Percentiles rank a stretch among this genome's conserved stretches.
Evolutionary conservation across 2,329 filamentous ascomycete species (phyloP).

Genomic region (Alternaria panax): DNA sequence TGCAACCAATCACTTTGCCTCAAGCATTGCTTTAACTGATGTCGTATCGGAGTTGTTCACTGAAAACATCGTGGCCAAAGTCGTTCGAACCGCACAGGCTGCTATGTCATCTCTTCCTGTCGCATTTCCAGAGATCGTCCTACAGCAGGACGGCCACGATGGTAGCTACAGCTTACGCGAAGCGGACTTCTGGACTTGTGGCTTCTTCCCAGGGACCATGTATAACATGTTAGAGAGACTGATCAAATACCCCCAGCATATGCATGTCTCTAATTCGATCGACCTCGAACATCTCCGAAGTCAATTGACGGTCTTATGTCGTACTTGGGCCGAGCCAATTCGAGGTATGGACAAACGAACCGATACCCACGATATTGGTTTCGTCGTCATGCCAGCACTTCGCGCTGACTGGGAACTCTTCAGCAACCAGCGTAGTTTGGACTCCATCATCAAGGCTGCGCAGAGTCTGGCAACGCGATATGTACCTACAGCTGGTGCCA

Average conservation of each 20-base stretch:
- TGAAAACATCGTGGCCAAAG: slow-evolving; percentile 30
- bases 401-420: slow-evolving; percentile 52
- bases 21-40: background rate
- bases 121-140: slow-evolving; percentile 28
- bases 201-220: slow-evolving; percentile 58
- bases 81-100: slow-evolving; percentile 23
- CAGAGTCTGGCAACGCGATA: slow-evolving; percentile 51
- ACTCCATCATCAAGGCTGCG: slow-evolving; percentile 47
- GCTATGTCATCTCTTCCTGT: slow-evolving; percentile 19
- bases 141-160: slow-evolving; percentile 17
- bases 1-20: background rate
- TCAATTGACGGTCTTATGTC: slow-evolving; percentile 18
- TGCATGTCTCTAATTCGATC: slow-evolving; percentile 12
- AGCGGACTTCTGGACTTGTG: slow-evolving; percentile 58
- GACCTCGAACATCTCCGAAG: slow-evolving; percentile 13
- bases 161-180: slow-evolving; percentile 52
- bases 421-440: slow-evolving; percentile 46
- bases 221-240: slow-evolving; percentile 53
- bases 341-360: slow-evolving; percentile 45
- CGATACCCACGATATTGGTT: slow-evolving; percentile 55
- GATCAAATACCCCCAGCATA: slow-evolving; percentile 33
- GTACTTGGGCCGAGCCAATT: slow-evolving; percentile 52
- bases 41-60: slow-evolving; percentile 20
- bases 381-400: slow-evolving; percentile 55
- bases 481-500: slow-evolving; percentile 42